Percentiles rank a stretch among this genome's conserved stretches.
Evolutionary conservation across 495 filamentous ascomycete genomes (phyloP).

Genomic region (Penicillium canariense): DNA sequence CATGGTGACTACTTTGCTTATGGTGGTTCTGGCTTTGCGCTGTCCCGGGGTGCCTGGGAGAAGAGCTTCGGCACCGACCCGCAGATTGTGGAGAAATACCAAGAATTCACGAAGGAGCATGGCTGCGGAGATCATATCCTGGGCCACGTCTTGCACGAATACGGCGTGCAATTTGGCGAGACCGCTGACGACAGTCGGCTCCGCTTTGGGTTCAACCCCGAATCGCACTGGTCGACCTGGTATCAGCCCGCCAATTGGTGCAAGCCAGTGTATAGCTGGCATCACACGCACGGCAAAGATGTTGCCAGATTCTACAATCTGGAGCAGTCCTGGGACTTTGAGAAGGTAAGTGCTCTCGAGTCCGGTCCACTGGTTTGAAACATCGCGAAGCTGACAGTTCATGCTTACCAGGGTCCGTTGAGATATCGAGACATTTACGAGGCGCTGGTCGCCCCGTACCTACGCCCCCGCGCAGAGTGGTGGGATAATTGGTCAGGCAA

Average conservation of each 20-base stretch:
- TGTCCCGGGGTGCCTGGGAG: conserved; percentile 52
- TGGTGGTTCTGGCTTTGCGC: conserved; percentile 58
- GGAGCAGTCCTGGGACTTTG: conserved; percentile 22
- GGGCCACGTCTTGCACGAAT: conserved; percentile 45
- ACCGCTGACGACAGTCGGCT: conserved; percentile 36
- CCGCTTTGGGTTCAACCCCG: conserved; percentile 45
- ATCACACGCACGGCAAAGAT: conserved; percentile 37
- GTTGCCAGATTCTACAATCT: conserved; percentile 28
- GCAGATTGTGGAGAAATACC: conserved; percentile 34
- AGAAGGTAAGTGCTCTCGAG: conserved; percentile 10
- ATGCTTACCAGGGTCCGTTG: conserved; percentile 12
- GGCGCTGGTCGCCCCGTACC: conserved; percentile 18
- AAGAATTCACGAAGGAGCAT: conserved; percentile 34
- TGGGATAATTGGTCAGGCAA: conserved; percentile 29
- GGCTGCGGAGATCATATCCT: conserved; percentile 52
- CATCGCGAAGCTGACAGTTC: neutral
- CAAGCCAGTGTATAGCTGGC: conserved; percentile 49
- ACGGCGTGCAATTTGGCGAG: conserved; percentile 43
- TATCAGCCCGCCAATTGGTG: conserved; percentile 42
- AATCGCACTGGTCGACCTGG: conserved; percentile 38
- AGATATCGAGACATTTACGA: conserved; percentile 26
- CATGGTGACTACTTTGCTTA: conserved; percentile 51
- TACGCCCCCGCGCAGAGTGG: conserved; percentile 21
- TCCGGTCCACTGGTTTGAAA: neutral
- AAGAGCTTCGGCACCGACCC: conserved; percentile 30